Conservation (phyloP, 1,139 yeast species). For the Pichia sp. region DNA sequence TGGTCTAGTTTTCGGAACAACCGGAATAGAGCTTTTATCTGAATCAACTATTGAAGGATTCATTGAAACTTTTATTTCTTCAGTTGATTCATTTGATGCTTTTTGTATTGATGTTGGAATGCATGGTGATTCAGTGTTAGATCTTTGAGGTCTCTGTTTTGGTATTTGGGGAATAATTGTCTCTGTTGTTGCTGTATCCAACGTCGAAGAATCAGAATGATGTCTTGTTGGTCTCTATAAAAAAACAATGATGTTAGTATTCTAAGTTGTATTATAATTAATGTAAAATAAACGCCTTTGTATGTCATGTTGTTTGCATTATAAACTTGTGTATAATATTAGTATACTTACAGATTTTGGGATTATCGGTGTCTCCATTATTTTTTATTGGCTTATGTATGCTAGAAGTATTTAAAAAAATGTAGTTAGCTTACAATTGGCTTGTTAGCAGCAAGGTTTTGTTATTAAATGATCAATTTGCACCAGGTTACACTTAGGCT, state of each 20-base stretch:
- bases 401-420: too few relatives aligned
- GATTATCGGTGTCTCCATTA: constrained; percentile 9
- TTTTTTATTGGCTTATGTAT: too few relatives aligned
- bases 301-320: too few relatives aligned
- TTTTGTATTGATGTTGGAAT: background rate
- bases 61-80: too few relatives aligned
- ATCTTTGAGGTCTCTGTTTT: constrained; percentile 28
- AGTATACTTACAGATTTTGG: constrained; percentile 14
- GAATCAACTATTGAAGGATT: too few relatives aligned
- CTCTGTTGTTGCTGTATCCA: background rate
- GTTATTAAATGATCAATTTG: too few relatives aligned
- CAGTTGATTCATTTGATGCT: background rate
- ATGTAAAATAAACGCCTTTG: background rate
- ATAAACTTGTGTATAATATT: too few relatives aligned
- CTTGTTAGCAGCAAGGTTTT: too few relatives aligned
- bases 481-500: too few relatives aligned
- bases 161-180: constrained; percentile 60
- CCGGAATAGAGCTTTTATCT: background rate
- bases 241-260: background rate
- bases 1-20: background rate
- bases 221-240: constrained; percentile 11
- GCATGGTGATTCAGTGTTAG: background rate
- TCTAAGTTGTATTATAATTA: background rate
- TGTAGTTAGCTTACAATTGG: too few relatives aligned
- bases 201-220: background rate